Conservation (phyloP, 139 green algal genomes). For the Chlorella sp. region DNA sequence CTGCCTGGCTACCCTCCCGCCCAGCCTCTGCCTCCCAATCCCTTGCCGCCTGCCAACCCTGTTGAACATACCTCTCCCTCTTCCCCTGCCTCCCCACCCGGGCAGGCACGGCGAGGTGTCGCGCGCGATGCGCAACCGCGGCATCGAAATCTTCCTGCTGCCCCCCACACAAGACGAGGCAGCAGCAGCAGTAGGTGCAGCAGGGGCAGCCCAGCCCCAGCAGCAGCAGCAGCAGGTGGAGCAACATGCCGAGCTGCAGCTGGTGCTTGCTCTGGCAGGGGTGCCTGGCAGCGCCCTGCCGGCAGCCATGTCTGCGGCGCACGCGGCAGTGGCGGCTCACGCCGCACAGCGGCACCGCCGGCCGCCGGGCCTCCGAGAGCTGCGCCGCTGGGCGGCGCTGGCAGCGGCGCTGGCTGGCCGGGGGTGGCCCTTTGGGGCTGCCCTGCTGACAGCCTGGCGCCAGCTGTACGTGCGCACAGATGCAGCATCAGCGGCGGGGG, state of each 20-base stretch:
- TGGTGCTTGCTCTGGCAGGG: constrained; percentile 37
- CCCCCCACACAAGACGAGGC: background rate
- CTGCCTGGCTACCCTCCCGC: no score
- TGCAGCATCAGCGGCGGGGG: background rate
- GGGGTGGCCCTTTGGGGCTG: constrained; percentile 51
- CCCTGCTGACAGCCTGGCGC: constrained; percentile 15
- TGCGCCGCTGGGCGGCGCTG: constrained; percentile 63
- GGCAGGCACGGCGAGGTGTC: constrained; percentile 91
- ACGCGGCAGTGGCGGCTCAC: constrained; percentile 46
- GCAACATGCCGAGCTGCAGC: constrained; percentile 32
- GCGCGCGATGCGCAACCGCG: constrained; percentile 97
- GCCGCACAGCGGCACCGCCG: constrained; percentile 40
- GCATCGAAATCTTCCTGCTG: constrained; percentile 92
- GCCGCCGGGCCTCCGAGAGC: constrained; percentile 59
- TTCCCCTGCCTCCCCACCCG: no score
- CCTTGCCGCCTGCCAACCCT: no score
- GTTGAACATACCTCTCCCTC: no score
- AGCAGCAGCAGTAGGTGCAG: background rate
- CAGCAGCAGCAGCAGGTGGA: background rate
- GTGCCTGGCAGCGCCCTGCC: constrained; percentile 52
- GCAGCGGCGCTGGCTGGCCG: constrained; percentile 60
- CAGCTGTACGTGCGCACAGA: constrained; percentile 20
- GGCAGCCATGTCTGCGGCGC: constrained; percentile 59
- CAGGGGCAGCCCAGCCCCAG: background rate
- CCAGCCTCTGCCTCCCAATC: no score